phyloP scores from a whole-genome alignment of 1,284 basidiomycete species.

The Cutaneotrichosporon sp. region DNA sequence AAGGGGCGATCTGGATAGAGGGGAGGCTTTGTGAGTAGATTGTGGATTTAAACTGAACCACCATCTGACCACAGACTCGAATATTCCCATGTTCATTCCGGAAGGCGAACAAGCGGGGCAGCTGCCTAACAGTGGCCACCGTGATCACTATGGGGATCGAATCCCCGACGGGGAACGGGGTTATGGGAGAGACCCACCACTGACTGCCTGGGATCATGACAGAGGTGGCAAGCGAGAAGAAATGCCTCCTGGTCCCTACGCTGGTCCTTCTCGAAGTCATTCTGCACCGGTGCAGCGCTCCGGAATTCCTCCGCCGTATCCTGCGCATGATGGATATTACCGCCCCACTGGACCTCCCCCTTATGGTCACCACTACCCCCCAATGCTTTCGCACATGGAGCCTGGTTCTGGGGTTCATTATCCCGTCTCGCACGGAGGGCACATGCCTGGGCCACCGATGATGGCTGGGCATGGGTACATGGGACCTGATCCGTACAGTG shows the following conservation, averaged over 20 bases:
- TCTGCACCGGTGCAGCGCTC: neutral
- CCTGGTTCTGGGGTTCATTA: neutral
- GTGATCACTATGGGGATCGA: neutral
- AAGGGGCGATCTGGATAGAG: constrained; percentile 11
- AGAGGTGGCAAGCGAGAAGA: neutral
- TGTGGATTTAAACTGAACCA: neutral
- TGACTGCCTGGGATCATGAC: neutral
- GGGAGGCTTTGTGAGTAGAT: constrained; percentile 7
- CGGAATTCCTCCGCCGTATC: neutral
- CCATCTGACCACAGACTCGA: no score
- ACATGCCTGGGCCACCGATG: neutral
- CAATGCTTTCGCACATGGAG: neutral
- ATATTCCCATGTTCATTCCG: neutral
- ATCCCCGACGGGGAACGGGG: neutral
- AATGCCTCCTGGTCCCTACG: neutral
- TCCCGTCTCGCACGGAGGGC: neutral
- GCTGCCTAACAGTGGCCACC: neutral
- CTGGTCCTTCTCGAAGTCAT: neutral
- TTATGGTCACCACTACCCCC: neutral
- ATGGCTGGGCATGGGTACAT: neutral
- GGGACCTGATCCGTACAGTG: neutral
- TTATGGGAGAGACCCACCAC: neutral
- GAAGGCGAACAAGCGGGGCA: neutral
- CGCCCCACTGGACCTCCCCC: neutral
- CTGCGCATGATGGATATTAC: neutral